Conservation (phyloP, 306 rosid genomes). For the Chamaecrista fasciculata region DNA sequence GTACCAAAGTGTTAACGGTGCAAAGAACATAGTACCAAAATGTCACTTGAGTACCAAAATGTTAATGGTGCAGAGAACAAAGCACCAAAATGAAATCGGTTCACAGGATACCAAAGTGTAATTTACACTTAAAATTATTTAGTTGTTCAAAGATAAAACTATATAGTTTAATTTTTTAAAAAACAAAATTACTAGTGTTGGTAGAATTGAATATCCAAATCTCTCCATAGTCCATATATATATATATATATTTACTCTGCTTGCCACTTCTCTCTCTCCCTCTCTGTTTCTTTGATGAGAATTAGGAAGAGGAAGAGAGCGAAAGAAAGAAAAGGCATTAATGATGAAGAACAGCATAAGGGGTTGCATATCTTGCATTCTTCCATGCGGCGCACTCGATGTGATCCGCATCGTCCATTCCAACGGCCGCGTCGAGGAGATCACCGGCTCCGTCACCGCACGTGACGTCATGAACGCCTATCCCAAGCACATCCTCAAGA, state of each 20-base stretch:
- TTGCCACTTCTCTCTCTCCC: slow-evolving; percentile 7
- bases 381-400: slow-evolving; percentile 90
- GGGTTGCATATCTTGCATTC: slow-evolving; percentile 96
- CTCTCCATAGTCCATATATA: slow-evolving; percentile 20
- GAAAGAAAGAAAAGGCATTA: slow-evolving; percentile 24
- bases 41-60: no score
- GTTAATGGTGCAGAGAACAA: no score
- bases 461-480: slow-evolving; percentile 81
- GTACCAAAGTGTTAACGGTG: no score
- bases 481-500: slow-evolving; percentile 87
- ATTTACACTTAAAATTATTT: no score
- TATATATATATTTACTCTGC: neutral
- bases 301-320: neutral
- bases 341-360: slow-evolving; percentile 81
- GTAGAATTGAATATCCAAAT: no score
- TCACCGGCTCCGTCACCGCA: slow-evolving; percentile 70
- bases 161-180: no score
- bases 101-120: no score
- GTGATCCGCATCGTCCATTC: slow-evolving; percentile 88
- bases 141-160: no score
- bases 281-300: slow-evolving; percentile 35
- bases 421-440: slow-evolving; percentile 80
- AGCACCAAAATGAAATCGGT: no score
- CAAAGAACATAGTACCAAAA: no score
- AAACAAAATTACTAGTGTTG: no score